Evolutionary conservation across 495 filamentous ascomycete species (phyloP), one percentile per base, ranked within the genome.

Genomic region (Aspergillus nidulans): DNA sequence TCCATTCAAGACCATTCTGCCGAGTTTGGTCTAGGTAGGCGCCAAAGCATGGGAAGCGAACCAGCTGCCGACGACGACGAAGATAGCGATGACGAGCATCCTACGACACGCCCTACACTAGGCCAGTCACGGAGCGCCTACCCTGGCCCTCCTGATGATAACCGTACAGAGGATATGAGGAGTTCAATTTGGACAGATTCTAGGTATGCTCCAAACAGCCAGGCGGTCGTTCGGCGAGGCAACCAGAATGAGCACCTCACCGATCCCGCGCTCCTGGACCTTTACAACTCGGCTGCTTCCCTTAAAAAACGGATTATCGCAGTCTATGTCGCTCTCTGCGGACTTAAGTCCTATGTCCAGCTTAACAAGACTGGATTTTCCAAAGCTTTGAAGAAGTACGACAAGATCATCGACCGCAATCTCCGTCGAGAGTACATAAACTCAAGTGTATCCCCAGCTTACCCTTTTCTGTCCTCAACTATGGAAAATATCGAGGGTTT

Each of bases 341-440:
- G 96, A 60, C 81, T 99, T 52, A 90, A 95, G 67, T 96, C 92
- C 13, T 99, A 92, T 66, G 84, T 94, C 49, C 94, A 99, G 72
- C 78, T 99, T 40, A 99, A 99, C 76, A 86, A 85, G 71, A 99
- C 94, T 0, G 94, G 94, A 3, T 99, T 99, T 71, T 80, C 84
- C 39, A 99, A 99, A 71, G 91, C 91, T 3, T 71, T 96, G 60
- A 99, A 99, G 76, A 99, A 99, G 68, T 99, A 94, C 65, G 94
- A 99, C 76, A 99, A 99, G 78, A 97, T 88, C 48, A 74, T 94
- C 26, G 86, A 97, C 65, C 85, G 85, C 34, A 84, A 81, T 49
- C 75, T 97, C 19, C 89, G 90, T 45, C 66, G 79, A 13, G 75
- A 77, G 52, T 99, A 96, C 65, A 81, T 97, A 57, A 77, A 81